Evolutionary conservation across 2,329 filamentous ascomycete genomes (phyloP), one percentile per base, ranked within the genome.

Genomic region (Penicillium sp.): DNA sequence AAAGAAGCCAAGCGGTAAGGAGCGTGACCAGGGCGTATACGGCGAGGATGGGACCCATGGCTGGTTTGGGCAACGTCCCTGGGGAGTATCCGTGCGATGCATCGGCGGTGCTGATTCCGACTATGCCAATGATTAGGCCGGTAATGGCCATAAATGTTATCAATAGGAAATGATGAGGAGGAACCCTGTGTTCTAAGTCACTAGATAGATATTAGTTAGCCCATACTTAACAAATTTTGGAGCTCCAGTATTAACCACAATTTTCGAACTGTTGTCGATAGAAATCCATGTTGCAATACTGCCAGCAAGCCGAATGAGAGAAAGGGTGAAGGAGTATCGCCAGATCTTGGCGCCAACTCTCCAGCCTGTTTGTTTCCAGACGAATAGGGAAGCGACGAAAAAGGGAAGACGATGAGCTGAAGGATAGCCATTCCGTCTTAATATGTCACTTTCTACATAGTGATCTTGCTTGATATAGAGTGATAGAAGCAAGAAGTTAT

Each of bases 221-320:
- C 43, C 19, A 47, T 13, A 6, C 43, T 22, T 16, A 47, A 31
- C 24, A 31, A 41, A 6, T 24, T 10, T 33, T 4, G 44, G 33
- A 6, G 24, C 14, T 60, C 56, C 50, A 33, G n/a, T 36, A 7
- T 6, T 3, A 9, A 5, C 43, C 27, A 69, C 56, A 19, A 64
- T 52, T 10, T 56, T 41, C 16, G 64, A 59, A 18, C 63, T 37
- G 54, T 68, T 35, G 24, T 59, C 54, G 44, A 71, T 72, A 3
- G 65, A 57, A 6, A 66, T 39, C 16, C 73, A 59, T 4, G 69
- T 52, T 41, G 60, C 64, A 37, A 69, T 68, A 10, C 66, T 66
- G 46, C 70, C 71, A 36, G 69, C 65, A 24, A 73, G 64, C 4
- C 70, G 70, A 31, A 73, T 62, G 50, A 73, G 60, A 33, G 69